Conservation (phyloP, 805 yeast genomes). For the Schizosaccharomyces osmophilus region DNA sequence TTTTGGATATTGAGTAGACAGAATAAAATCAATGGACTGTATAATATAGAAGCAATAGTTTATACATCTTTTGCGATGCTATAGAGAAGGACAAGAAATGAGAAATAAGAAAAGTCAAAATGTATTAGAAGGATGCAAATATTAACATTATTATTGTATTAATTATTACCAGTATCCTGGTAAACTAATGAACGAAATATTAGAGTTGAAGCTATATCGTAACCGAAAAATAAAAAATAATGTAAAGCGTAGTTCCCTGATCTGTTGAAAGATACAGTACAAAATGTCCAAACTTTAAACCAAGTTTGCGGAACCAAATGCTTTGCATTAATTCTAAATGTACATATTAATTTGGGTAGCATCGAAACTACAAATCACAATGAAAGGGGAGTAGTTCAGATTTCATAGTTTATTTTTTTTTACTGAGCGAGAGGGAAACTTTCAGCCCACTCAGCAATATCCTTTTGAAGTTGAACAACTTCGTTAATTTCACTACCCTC, state of each 20-base stretch:
- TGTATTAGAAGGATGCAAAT: too few species aligned
- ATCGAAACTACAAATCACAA: too few species aligned
- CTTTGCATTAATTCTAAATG: too few species aligned
- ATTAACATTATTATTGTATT: neutral
- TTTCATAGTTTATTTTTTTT: too few species aligned
- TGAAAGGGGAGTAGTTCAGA: too few species aligned
- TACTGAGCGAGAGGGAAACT: conserved; percentile 26
- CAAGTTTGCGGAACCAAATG: neutral
- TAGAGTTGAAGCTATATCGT: neutral
- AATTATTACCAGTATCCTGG: neutral
- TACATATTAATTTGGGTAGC: too few species aligned
- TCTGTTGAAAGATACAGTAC: neutral
- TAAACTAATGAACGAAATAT: neutral
- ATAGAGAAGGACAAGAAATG: too few species aligned
- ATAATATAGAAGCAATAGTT: too few species aligned
- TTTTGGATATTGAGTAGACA: too few species aligned
- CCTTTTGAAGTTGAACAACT: conserved; percentile 35
- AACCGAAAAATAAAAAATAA: neutral
- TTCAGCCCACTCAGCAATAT: conserved; percentile 49
- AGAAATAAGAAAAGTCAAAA: too few species aligned
- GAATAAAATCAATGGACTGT: too few species aligned
- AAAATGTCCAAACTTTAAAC: neutral
- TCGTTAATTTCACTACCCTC: conserved; percentile 35
- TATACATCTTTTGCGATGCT: too few species aligned
- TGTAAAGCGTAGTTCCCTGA: neutral